Percentiles rank a stretch among this genome's conserved stretches.
phyloP scores from a whole-genome alignment of 2,329 filamentous ascomycete genomes.

The Nannizzia gypsea region DNA sequence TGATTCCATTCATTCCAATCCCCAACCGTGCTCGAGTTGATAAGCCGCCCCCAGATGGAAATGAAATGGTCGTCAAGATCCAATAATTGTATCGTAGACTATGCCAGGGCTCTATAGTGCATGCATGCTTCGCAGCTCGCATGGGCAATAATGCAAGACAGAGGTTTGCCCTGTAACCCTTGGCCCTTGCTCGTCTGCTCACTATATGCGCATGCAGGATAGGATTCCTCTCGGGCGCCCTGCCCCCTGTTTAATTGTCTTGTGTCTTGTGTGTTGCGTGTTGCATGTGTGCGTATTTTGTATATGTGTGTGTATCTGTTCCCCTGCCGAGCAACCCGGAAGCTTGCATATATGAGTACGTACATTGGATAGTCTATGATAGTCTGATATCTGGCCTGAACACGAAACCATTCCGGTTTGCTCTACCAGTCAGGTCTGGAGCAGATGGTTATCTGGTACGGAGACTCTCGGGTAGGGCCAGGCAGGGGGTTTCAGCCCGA shows the following conservation, averaged over 20 bases:
- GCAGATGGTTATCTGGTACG: background rate
- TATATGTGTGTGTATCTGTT: background rate
- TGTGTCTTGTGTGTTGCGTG: too few relatives aligned
- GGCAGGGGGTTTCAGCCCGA: background rate
- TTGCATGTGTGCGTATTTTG: background rate
- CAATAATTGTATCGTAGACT: background rate
- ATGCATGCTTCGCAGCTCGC: constrained; percentile 2
- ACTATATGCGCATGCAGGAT: background rate
- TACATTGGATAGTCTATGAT: too few relatives aligned
- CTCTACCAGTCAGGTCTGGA: background rate
- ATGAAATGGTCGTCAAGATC: background rate
- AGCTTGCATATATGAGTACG: background rate
- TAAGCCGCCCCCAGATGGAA: background rate
- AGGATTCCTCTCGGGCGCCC: background rate
- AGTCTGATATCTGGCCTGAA: background rate
- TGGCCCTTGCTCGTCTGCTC: background rate
- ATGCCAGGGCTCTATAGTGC: background rate
- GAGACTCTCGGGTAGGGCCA: background rate
- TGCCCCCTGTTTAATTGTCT: background rate
- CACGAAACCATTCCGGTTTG: background rate
- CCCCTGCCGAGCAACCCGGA: background rate
- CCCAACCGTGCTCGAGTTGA: background rate
- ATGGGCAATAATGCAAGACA: constrained; percentile 2
- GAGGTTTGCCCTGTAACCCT: background rate
- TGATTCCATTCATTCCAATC: background rate